Evolutionary conservation across 495 filamentous ascomycete species (phyloP), one percentile per base, ranked within the genome.

Genomic region (Pseudoneurospora amorphoporcata): DNA sequence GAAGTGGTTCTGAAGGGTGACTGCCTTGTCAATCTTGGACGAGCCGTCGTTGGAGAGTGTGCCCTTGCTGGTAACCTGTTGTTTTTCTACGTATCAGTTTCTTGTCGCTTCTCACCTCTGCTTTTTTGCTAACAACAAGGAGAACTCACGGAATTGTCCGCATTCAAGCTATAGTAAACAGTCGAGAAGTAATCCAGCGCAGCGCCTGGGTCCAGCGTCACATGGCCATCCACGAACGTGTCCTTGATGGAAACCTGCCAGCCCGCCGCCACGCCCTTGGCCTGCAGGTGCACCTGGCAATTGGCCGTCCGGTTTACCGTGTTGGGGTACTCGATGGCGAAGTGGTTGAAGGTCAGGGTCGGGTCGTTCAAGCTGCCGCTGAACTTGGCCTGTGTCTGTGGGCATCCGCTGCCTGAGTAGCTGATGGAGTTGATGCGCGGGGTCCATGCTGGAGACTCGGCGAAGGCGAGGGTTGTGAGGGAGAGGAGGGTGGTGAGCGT

Each of bases 211-310:
- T 74, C 72, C 8, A 84, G 78, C 2, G 76, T 74, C 8, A 81
- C 69, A 68, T 79, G 81, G n/a, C 82, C 81, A 23, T 71, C 73
- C 68, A 84, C 77, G 43, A 32, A 69, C 53, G 80, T 82, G 71
- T 78, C 74, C 58, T 73, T 75, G 70, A 84, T 72, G 37, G 80
- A 78, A 37, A 83, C 76, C 79, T 84, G 83, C 83, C 83, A 84
- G n/a, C 83, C 83, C 3, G 81, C 70, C 39, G 75, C 74, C 19
- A 76, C 72, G 35, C 81, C 81, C 17, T 75, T 47, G 32, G 79
- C 75, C 68, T 79, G 74, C 43, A 84, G 71, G 71, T 84, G 82
- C 1, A 77, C 76, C 75, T 84, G 78, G 81, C 83, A 84, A 79
- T 81, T 82, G 37, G 79, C 74, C 5, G 78, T 82, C 68, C 73